phyloP scores from a whole-genome alignment of 257 asterid species.

The Fraxinus cuspidata region DNA sequence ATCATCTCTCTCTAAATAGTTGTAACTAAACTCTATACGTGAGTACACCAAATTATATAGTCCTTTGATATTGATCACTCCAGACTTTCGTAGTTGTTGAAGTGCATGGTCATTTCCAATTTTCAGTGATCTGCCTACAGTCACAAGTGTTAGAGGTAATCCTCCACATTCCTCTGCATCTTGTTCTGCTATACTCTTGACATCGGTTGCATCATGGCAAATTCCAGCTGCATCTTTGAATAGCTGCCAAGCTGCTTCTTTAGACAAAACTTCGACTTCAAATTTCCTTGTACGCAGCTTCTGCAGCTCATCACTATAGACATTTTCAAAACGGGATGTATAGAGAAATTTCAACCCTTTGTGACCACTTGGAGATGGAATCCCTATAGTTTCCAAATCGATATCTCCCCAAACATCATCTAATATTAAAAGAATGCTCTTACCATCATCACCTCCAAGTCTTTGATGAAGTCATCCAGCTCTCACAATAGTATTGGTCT shows the following conservation, averaged over 20 bases:
- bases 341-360: background rate
- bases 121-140: constrained; percentile 24
- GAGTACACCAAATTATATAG: constrained; percentile 12
- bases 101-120: background rate
- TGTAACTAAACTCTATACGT: constrained; percentile 18
- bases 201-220: constrained; percentile 3
- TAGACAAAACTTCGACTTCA: constrained; percentile 4
- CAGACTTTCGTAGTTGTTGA: background rate
- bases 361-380: background rate
- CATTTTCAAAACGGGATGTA: background rate
- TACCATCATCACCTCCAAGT: constrained; percentile 15
- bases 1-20: constrained; percentile 17
- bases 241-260: constrained; percentile 32
- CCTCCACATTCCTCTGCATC: constrained; percentile 27
- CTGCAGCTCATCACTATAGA: background rate
- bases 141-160: constrained; percentile 32
- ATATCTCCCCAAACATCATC: background rate
- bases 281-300: background rate
- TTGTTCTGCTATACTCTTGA: constrained; percentile 4
- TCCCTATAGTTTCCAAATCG: background rate
- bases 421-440: background rate
- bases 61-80: constrained; percentile 4
- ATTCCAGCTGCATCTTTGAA: constrained; percentile 18
- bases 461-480: constrained; percentile 29
- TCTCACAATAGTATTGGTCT: background rate